Evolutionary conservation across 768 basidiomycete genomes (phyloP), one percentile per base, ranked within the genome.

Genomic region (Suillus placidus): DNA sequence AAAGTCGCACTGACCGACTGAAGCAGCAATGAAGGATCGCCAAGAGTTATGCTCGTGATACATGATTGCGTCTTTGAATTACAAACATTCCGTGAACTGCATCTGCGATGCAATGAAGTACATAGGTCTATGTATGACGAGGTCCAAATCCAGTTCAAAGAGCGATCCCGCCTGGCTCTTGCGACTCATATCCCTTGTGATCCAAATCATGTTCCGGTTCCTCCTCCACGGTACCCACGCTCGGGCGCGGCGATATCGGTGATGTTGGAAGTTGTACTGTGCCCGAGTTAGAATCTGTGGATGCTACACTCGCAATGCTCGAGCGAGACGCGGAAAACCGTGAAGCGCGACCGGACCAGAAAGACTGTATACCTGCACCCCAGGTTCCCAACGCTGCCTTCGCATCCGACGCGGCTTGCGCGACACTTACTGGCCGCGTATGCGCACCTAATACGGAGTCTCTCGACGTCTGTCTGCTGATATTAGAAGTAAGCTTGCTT

Each of bases 291-390:
- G 71, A 71, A 43, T 76, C 76, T n/a, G 66, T 70, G 58, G 77
- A 66, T 35, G 40, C 65, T 51, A 68, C 60, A 43, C 77, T 76
- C 30, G 62, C 66, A n/a, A 72, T 26, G 49, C 77, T 76, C 45
- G 64, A 63, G 57, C 76, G 77, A 13, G 78, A 72, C 37, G 77
- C 66, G 18, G 83, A 79, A 67, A 83, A 76, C 58, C 82, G 76
- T 2, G 80, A 69, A 8, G 81, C 69, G 14, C 82, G 76, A 61
- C 64, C 77, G 42, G 82, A 74, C 74, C 84, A 79, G 70, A 86
- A 80, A 16, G 84, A 82, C 16, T 85, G 82, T 64, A 87, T 77
- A 51, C 82, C 81, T 10, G 77, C 74, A 54, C 84, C 83, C 74
- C 84, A 80, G 18, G 80, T 71, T 49, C 71, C 76, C 20, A 83